These are phyloP conservation scores for Colletotrichum acutatum DNA, from an alignment of 2,329 filamentous ascomycete genomes.

Conservation along the genomic window DNA sequence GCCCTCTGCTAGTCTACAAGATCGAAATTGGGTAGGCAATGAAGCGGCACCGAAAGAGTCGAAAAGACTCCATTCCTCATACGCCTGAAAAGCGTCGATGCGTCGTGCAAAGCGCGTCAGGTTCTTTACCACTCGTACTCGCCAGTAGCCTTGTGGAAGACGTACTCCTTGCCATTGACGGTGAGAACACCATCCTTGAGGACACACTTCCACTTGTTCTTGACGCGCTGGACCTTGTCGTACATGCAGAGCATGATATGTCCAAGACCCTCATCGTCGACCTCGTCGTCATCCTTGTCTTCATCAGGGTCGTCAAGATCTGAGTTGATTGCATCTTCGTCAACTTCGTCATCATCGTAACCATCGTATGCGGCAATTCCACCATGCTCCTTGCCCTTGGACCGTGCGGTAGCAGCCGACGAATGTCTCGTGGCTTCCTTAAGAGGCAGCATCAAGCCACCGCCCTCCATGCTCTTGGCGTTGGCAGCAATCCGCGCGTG, in stretches of 20 bases:
- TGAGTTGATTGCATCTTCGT: constrained; percentile 98
- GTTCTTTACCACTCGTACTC: constrained; percentile 91
- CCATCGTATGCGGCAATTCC: constrained; percentile 70
- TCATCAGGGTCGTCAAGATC: constrained; percentile 97
- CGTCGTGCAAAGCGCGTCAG: too few species aligned
- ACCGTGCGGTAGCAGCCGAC: constrained; percentile 38
- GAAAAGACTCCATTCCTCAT: background rate
- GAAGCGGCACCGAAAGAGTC: background rate
- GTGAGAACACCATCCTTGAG: constrained; percentile 96
- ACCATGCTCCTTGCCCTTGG: constrained; percentile 41
- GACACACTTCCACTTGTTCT: constrained; percentile 99
- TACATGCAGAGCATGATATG: constrained; percentile 99
- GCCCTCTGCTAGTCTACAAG: constrained; percentile 2
- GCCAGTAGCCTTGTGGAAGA: constrained; percentile 97
- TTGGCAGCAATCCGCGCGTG: constrained; percentile 74
- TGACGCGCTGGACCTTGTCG: constrained; percentile 98
- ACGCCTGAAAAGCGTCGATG: background rate
- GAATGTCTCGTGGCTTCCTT: constrained; percentile 60
- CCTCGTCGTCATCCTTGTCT: constrained; percentile 83
- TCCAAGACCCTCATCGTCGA: constrained; percentile 83
- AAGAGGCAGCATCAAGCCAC: constrained; percentile 79
- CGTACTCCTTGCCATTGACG: constrained; percentile 93
- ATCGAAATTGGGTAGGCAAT: background rate
- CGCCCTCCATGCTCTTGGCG: constrained; percentile 78
- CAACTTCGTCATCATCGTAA: constrained; percentile 71